These are phyloP conservation scores for Wallacemonas collosoma DNA, from an alignment of 208 protist species.

Conservation along the genomic window DNA sequence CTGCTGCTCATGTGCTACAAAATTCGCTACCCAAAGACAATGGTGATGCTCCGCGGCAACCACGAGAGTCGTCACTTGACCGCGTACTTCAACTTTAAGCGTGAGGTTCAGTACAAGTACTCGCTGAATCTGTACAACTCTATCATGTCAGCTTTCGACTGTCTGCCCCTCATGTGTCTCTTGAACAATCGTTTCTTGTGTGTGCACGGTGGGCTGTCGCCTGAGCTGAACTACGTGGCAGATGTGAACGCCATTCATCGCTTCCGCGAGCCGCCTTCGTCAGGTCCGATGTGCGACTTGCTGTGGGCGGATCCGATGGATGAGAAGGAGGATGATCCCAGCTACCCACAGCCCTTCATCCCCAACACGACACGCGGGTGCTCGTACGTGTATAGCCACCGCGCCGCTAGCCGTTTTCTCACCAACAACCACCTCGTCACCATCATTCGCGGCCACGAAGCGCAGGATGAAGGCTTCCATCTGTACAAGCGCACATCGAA, in stretches of 20 bases:
- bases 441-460: conserved; percentile 97
- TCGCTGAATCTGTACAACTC: conserved; percentile 81
- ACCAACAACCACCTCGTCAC: conserved; percentile 94
- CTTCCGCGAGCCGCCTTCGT: conserved; percentile 92
- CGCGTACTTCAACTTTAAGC: conserved; percentile 97
- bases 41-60: conserved; percentile 97
- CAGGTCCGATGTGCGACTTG: conserved; percentile 94
- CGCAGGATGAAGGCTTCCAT: conserved; percentile 91
- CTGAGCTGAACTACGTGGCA: conserved; percentile 55
- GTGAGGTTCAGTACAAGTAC: conserved; percentile 94
- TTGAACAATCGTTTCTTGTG: conserved; percentile 91
- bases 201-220: conserved; percentile 94
- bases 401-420: conserved; percentile 92
- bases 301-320: conserved; percentile 95
- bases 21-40: conserved; percentile 87
- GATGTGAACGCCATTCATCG: conserved; percentile 94
- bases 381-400: conserved; percentile 87
- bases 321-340: conserved; percentile 65
- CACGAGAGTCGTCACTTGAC: conserved; percentile 98
- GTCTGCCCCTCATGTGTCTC: conserved; percentile 90
- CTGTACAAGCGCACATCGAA: conserved; percentile 93
- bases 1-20: conserved; percentile 96
- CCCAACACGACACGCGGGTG: conserved; percentile 85
- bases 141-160: conserved; percentile 94
- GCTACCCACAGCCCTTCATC: conserved; percentile 48